Percentiles rank a stretch among this genome's conserved stretches.
phyloP scores from a whole-genome alignment of 129 eudicot species.

The Saussurea involucrata region DNA sequence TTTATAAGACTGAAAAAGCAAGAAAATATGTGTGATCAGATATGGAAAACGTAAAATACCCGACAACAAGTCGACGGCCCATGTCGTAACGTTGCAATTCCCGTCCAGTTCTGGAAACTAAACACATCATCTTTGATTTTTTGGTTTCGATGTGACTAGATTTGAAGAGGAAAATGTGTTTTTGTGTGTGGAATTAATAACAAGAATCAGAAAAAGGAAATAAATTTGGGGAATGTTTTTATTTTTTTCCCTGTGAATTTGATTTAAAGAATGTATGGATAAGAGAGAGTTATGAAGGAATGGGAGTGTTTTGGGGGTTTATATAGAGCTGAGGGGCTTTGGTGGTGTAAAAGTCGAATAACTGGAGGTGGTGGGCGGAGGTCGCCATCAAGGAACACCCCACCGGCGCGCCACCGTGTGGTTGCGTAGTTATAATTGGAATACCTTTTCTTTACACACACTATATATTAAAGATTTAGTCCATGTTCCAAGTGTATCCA shows the following conservation, averaged over 20 bases:
- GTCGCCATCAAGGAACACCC: constrained; percentile 33
- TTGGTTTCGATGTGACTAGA: neutral
- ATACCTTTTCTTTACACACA: neutral
- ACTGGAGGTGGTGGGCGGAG: constrained; percentile 31
- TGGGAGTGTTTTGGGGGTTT: constrained; percentile 11
- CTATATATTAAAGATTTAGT: neutral
- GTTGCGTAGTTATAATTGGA: constrained; percentile 16
- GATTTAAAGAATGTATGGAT: constrained; percentile 12
- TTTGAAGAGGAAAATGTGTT: neutral
- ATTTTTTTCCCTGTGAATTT: neutral
- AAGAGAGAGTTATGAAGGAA: constrained; percentile 16
- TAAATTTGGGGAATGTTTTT: neutral
- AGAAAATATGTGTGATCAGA: neutral
- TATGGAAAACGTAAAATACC: constrained; percentile 30
- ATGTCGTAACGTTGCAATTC: constrained; percentile 69
- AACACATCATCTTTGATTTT: constrained; percentile 48
- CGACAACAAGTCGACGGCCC: constrained; percentile 81
- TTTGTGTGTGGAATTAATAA: neutral
- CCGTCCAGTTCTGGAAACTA: constrained; percentile 75
- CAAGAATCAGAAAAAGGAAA: neutral
- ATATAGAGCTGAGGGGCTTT: constrained; percentile 13
- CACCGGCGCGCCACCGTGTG: constrained; percentile 28
- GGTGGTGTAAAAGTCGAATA: constrained; percentile 23
- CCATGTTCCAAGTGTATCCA: neutral
- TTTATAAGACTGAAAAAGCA: neutral